phyloP scores from a whole-genome alignment of 208 protist species.

The Angomonas deanei region DNA sequence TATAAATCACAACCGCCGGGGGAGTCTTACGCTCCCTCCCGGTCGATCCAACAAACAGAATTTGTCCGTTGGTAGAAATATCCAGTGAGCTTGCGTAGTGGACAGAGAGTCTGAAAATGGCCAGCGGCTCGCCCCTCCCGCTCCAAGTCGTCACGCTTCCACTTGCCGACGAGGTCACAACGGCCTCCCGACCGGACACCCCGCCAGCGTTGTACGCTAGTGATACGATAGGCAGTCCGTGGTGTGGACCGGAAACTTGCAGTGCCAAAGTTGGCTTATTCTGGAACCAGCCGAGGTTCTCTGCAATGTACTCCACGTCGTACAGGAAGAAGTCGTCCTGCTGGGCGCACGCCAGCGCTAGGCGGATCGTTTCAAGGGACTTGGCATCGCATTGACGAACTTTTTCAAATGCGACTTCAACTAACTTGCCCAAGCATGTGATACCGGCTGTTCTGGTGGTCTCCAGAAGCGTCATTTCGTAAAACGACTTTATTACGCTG shows the following conservation, averaged over 20 bases:
- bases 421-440: conserved; percentile 80
- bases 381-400: conserved; percentile 47
- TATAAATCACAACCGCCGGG: conserved; percentile 78
- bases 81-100: conserved; percentile 86
- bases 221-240: conserved; percentile 61
- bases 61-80: conserved; percentile 61
- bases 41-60: conserved; percentile 71
- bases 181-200: conserved; percentile 43
- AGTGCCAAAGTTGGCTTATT: conserved; percentile 56
- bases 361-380: conserved; percentile 41
- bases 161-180: conserved; percentile 81
- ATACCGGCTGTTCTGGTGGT: conserved; percentile 75
- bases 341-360: conserved; percentile 48
- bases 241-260: conserved; percentile 41
- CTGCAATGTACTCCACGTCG: conserved; percentile 87
- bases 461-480: conserved; percentile 70
- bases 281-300: conserved; percentile 71
- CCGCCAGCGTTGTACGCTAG: conserved; percentile 56
- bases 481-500: conserved; percentile 42
- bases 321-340: conserved; percentile 78
- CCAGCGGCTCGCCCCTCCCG: conserved; percentile 44
- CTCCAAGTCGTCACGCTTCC: conserved; percentile 84
- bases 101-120: conserved; percentile 69
- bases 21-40: conserved; percentile 33
- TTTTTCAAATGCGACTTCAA: conserved; percentile 66